Evolutionary conservation across 441 rosid genomes (phyloP), one percentile per base, ranked within the genome.

Genomic region (Gossypium schwendimanii): DNA sequence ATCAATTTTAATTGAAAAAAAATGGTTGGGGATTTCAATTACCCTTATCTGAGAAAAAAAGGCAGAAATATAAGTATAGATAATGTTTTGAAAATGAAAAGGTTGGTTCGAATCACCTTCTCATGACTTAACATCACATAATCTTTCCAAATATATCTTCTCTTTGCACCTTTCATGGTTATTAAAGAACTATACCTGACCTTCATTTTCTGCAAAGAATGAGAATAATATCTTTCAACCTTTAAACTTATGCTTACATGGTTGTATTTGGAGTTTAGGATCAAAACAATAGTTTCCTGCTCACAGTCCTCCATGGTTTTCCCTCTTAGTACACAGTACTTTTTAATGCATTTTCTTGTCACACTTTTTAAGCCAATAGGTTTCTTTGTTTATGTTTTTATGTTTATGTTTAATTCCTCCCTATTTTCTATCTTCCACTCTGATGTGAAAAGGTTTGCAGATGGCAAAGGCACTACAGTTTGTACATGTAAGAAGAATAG

Each of bases 401-500:
- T 31, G 36, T 31, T 31, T 31, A 5, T 31, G 36, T 31, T 31
- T 31, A 4, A 31, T 5, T 5, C 36, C 36, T 5, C 7, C 36
- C 9, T 9, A 1, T 24, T 63, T 72, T 17, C 36, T 15, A 7
- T 62, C 6, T 52, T 28, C 28, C 33, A 39, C 58, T 64, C 76
- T 79, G 36, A 79, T 64, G 8, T 61, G 6, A 28, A 4, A 31
- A 26, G 14, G 74, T 73, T 21, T 75, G 54, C 92, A 94, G 99
- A 84, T 88, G 80, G 94, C 89, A 0, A 92, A 89, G 81, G 96
- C 98, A 49, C 84, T 95, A 83, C 84, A 77, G 71, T 88, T 82
- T 78, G 81, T 89, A 9, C 98, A 95, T 53, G 91, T 78, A 66
- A 83, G 80, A 81, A 97, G 98, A 77, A 81, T 95, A 73, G 98